Evolutionary conservation across 371 early-diverging fungal species (phyloP), one percentile per base, ranked within the genome.

Genomic region (Globomyces sp.): DNA sequence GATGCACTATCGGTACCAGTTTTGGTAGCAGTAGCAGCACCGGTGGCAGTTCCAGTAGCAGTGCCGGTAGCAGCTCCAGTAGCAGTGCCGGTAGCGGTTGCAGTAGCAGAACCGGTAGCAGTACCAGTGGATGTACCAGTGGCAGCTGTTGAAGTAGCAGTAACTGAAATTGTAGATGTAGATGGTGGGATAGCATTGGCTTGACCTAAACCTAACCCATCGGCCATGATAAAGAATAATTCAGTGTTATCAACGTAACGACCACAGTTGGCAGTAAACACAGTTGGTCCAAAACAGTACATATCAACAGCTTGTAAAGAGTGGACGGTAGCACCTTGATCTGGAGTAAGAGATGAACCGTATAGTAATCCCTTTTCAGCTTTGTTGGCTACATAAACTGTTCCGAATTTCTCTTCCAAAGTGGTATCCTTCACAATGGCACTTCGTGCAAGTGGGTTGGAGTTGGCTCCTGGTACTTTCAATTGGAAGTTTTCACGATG

Each of bases 401-500:
- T 55, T 41, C 47, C 39, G 65, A 46, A 11, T 46, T 44, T 2
- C 46, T 42, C 42, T 45, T 63, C 6, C 63, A 57, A 10, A 64
- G 47, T 57, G 55, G 62, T 10, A 57, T 53, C 43, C 42, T 9
- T 24, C 47, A 50, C 42, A 0, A 59, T 45, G 57, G 51, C 44
- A 49, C 1, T 47, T 37, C 65, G 0, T 40, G 63, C 0, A 13
- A 42, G 4, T 44, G 66, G 65, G 45, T 5, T 39, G n/a, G 49
- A 8, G 44, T 6, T 11, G 11, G 47, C 47, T 8, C 11, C 47
- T 47, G 68, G 50, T n/a, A 34, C 34, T 64, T 74, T 69, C 24
- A 24, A 24, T 68, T 85, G 86, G 79, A 80, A 88, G 70, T 85
- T 60, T 45, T 88, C 87, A 64, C 70, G 75, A 71, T 80, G 80